phyloP scores from a whole-genome alignment of 306 rosid species.

The Quercus robur region DNA sequence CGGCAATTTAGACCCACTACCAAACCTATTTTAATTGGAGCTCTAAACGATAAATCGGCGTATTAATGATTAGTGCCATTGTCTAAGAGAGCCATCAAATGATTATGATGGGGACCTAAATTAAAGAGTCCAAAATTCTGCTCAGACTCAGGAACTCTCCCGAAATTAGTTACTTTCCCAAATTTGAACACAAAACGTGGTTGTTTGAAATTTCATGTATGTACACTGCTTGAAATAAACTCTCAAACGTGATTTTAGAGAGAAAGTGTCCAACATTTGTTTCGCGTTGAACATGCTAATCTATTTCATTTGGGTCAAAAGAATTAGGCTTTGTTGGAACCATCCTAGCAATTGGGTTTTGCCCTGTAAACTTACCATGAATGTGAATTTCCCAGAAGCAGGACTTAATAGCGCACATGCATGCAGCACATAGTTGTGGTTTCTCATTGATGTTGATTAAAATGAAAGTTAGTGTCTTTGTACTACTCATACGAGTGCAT shows the following conservation, averaged over 20 bases:
- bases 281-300: not conserved
- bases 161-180: not conserved
- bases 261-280: not conserved
- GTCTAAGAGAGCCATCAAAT: not conserved
- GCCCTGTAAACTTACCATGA: not conserved
- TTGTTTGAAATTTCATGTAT: not conserved
- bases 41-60: not conserved
- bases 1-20: too few species aligned
- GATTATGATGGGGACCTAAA: not conserved
- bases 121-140: not conserved
- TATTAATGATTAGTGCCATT: not conserved
- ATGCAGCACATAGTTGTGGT: not conserved
- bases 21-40: too few species aligned
- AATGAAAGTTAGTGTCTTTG: not conserved
- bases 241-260: not conserved
- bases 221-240: not conserved
- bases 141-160: not conserved
- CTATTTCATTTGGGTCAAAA: not conserved
- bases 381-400: not conserved
- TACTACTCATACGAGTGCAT: too few species aligned
- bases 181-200: not conserved
- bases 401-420: not conserved
- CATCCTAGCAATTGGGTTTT: not conserved
- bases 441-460: not conserved
- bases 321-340: not conserved